Percentiles rank a stretch among this genome's conserved stretches.
phyloP scores from a whole-genome alignment of 1,284 basidiomycete species.

The Papiliotrema flavescens region DNA sequence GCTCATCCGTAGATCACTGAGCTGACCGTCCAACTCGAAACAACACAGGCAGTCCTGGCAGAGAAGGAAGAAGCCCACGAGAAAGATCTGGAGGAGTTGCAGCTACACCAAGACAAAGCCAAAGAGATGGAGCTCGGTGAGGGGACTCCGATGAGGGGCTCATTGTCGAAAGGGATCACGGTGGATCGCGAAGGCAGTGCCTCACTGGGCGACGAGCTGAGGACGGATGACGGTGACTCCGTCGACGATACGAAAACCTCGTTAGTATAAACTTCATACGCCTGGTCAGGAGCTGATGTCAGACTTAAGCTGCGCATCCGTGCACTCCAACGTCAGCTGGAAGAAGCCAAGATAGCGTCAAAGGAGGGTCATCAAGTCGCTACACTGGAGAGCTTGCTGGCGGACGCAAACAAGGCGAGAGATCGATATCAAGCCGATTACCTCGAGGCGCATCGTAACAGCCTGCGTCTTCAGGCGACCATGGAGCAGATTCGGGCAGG shows the following conservation, averaged over 20 bases:
- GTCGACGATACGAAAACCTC: slow-evolving; percentile 84
- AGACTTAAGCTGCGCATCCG: slow-evolving; percentile 76
- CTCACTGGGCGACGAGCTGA: slow-evolving; percentile 49
- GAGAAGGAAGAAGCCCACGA: slow-evolving; percentile 63
- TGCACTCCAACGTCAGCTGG: slow-evolving; percentile 76
- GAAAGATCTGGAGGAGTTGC: slow-evolving; percentile 77
- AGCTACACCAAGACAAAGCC: slow-evolving; percentile 86
- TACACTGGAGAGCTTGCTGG: slow-evolving; percentile 83
- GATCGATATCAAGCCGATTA: slow-evolving; percentile 85
- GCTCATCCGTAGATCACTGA: slow-evolving; percentile 68
- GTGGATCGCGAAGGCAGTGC: slow-evolving; percentile 14
- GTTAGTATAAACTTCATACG: slow-evolving; percentile 24
- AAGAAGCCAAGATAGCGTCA: slow-evolving; percentile 62
- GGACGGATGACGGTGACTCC: slow-evolving; percentile 53
- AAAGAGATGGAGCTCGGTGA: slow-evolving; percentile 72
- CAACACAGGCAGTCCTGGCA: slow-evolving; percentile 63
- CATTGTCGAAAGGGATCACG: neutral
- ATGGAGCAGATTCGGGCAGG: slow-evolving; percentile 86
- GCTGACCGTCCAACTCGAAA: slow-evolving; percentile 71
- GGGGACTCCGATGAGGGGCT: neutral
- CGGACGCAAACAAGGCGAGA: slow-evolving; percentile 87
- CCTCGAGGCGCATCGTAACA: slow-evolving; percentile 75
- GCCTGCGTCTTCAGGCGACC: slow-evolving; percentile 72
- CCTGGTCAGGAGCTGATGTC: too few species aligned
- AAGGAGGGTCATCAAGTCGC: slow-evolving; percentile 71